These are phyloP conservation scores for Acorus gramineus DNA, from an alignment of 106 monocot species.

Conservation along the genomic window DNA sequence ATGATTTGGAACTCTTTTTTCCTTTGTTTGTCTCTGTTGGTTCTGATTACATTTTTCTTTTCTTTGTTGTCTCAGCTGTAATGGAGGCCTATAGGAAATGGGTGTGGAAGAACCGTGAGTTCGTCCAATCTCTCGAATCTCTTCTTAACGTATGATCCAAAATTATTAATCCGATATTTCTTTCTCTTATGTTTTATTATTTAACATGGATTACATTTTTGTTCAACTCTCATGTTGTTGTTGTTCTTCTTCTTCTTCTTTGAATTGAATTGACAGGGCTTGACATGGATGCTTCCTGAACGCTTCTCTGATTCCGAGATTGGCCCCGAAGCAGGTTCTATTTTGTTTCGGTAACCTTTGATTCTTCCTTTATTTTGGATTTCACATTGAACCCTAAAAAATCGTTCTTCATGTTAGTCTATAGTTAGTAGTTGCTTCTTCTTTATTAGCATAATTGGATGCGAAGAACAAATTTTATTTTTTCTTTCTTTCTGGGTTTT, in stretches of 20 bases:
- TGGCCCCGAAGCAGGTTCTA: conserved; percentile 87
- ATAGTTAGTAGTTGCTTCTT: neutral
- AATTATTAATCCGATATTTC: neutral
- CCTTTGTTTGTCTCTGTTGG: too few relatives aligned
- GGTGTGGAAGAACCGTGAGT: conserved; percentile 68
- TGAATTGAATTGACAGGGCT: conserved; percentile 26
- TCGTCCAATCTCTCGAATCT: conserved; percentile 84
- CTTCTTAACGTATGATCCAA: conserved; percentile 54
- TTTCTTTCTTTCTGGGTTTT: neutral
- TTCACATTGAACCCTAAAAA: neutral
- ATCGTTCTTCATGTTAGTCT: neutral
- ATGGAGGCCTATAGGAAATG: conserved; percentile 86
- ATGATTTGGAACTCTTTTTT: too few relatives aligned
- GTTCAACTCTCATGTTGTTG: neutral
- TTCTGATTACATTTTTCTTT: too few relatives aligned
- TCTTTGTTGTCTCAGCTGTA: neutral
- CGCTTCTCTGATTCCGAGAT: conserved; percentile 93
- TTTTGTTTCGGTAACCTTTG: conserved; percentile 31
- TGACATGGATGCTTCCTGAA: conserved; percentile 93
- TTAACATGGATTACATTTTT: too few relatives aligned
- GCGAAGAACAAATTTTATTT: neutral
- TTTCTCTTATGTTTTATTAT: neutral
- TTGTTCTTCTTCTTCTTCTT: neutral
- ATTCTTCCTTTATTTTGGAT: conserved; percentile 3
- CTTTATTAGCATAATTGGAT: neutral